A percentile compares a stretch with the other conserved stretches of the same genome.
phyloP scores from a whole-genome alignment of 192 early-diverging fungal genomes.

The Coemansia sp. region DNA sequence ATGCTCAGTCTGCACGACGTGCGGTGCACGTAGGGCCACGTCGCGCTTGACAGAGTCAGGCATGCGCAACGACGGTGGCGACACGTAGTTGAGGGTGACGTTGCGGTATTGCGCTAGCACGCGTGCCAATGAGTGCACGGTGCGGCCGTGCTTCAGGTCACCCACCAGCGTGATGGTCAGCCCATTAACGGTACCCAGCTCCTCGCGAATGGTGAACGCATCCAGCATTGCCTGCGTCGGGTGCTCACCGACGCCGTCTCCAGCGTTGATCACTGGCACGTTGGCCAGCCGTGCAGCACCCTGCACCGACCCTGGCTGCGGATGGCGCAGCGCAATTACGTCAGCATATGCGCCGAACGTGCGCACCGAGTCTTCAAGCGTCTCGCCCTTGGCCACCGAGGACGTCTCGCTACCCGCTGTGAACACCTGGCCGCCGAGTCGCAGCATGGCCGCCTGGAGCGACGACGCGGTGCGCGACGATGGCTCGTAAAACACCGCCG shows the following conservation, averaged over 20 bases:
- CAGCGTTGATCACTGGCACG: slow-evolving; percentile 94
- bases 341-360: slow-evolving; percentile 93
- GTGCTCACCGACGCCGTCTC: slow-evolving; percentile 97
- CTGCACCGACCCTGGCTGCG: slow-evolving; percentile 79
- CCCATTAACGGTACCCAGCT: slow-evolving; percentile 94
- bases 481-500: slow-evolving; percentile 95
- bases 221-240: slow-evolving; percentile 98
- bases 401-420: slow-evolving; percentile 78
- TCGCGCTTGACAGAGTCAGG: slow-evolving; percentile 79
- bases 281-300: slow-evolving; percentile 83
- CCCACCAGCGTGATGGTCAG: slow-evolving; percentile 94
- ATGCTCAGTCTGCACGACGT: slow-evolving; percentile 69
- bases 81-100: slow-evolving; percentile 92
- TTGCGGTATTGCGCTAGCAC: slow-evolving; percentile 83
- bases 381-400: slow-evolving; percentile 95
- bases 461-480: slow-evolving; percentile 92
- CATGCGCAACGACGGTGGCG: slow-evolving; percentile 79
- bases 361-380: slow-evolving; percentile 89
- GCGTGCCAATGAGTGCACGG: slow-evolving; percentile 92
- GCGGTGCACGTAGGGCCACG: slow-evolving; percentile 55
- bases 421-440: slow-evolving; percentile 90
- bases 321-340: slow-evolving; percentile 90
- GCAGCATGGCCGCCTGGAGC: slow-evolving; percentile 91
- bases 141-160: slow-evolving; percentile 96
- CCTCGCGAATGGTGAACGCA: slow-evolving; percentile 90